Base-by-base conservation (phyloP, 1,284 basidiomycete genomes). In the Exobasidium cylindrosporum region DNA sequence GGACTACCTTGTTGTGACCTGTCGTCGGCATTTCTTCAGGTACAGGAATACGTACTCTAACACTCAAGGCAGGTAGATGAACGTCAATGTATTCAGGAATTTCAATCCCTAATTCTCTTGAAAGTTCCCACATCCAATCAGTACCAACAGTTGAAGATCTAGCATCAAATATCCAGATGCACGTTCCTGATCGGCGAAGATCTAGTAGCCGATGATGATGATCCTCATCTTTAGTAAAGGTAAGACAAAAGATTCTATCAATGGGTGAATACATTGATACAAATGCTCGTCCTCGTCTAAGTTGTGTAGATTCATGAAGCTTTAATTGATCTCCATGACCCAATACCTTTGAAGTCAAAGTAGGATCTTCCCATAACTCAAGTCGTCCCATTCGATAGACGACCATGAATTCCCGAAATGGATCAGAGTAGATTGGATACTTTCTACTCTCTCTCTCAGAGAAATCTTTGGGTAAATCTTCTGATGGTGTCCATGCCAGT, bases 91-190 rank as follows among this genome's bases (percentile, higher is more conserved):
- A 80, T 10, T 81, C 69, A 4, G 85, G 85, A 3, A 85, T 72
- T 40, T 76, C 63, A 3, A 84, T 83, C 17, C 83, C 85, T 2
- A 89, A 82, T 63, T 85, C 83, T 50, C 84, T 84, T 89, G 89
- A 92, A 52, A 92, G 80, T 62, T 86, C 84, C 90, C 90, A 92
- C 50, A 86, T 82, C 91, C 91, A 93, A 77, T 93, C 91, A 29
- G 84, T 83, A 1, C 88, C 87, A 56, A 89, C 83, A 13, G 87
- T 86, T 13, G 88, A 85, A 63, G 63, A 62, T 44, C 76, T 71
- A 31, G 72, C 77, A 72, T 91, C 90, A 79, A 91, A 89, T 24
- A 92, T 82, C 69, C 90, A 90, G 13, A 92, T 85, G 66, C 88
- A 87, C 0, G 86, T 88, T n/a, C 89, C 89, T 24, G 64, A 70